A percentile compares a stretch with the other conserved stretches of the same genome.
phyloP scores from a whole-genome alignment of 768 basidiomycete genomes.

The Clitopilus hobsonii region DNA sequence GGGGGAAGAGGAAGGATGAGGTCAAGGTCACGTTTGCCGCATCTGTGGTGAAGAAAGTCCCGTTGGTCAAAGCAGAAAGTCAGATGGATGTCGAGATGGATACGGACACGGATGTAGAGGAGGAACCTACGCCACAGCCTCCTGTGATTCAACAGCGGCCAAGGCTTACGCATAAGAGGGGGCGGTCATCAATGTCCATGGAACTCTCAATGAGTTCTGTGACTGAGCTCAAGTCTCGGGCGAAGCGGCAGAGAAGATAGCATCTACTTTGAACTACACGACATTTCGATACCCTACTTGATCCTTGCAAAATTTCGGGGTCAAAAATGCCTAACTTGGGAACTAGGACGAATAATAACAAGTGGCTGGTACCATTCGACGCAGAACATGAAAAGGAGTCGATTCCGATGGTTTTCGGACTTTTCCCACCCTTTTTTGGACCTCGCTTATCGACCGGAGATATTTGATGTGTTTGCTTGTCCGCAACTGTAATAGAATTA shows the following conservation, averaged over 20 bases:
- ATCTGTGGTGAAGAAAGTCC: not conserved
- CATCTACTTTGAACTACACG: not conserved
- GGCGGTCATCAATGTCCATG: not conserved
- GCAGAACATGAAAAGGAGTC: not conserved
- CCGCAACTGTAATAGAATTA: not conserved
- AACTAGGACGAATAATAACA: not conserved
- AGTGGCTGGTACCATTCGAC: not conserved
- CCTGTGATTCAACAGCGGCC: not conserved
- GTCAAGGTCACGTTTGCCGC: not conserved
- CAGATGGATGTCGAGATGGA: not conserved
- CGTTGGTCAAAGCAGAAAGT: not conserved
- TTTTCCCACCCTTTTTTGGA: not conserved
- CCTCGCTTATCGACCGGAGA: not conserved
- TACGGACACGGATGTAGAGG: not conserved
- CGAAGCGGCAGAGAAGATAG: not conserved
- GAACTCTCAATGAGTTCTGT: not conserved
- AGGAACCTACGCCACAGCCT: not conserved
- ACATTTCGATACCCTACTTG: not conserved
- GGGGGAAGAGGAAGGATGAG: not conserved
- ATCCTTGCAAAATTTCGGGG: not conserved
- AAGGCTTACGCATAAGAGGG: not conserved
- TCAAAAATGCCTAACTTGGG: not conserved
- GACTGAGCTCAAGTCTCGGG: not conserved
- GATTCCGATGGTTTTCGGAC: not conserved
- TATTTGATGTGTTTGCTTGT: not conserved